phyloP scores from a whole-genome alignment of 495 filamentous ascomycete species.

The Pyrenopolyporus hunteri region DNA sequence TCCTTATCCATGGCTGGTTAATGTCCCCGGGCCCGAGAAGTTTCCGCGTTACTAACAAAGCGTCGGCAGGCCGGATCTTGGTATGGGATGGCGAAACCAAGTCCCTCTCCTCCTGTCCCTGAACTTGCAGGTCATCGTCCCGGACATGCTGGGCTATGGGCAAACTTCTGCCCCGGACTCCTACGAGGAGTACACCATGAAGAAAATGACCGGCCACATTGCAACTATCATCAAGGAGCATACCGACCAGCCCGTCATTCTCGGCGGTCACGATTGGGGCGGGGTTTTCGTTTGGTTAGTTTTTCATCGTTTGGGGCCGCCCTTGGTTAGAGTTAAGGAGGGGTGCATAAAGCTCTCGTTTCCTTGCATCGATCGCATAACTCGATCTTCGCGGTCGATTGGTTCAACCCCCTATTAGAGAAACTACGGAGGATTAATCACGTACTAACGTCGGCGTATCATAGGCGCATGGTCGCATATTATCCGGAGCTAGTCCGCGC shows the following conservation, averaged over 20 bases:
- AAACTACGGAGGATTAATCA: background rate
- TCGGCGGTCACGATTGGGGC: slow-evolving; percentile 91
- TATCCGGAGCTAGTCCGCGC: slow-evolving; percentile 72
- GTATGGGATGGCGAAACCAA: slow-evolving; percentile 79
- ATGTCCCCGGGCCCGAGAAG: slow-evolving; percentile 2
- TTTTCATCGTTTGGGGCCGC: background rate
- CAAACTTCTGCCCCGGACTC: slow-evolving; percentile 66
- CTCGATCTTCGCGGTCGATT: background rate
- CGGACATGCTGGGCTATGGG: slow-evolving; percentile 85
- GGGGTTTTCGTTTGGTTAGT: slow-evolving; percentile 55
- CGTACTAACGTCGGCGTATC: background rate
- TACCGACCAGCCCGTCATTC: slow-evolving; percentile 51
- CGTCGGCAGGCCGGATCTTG: slow-evolving; percentile 61
- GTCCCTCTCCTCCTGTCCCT: slow-evolving; percentile 75
- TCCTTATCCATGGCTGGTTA: slow-evolving; percentile 66
- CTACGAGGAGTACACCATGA: slow-evolving; percentile 66
- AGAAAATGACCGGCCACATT: slow-evolving; percentile 73
- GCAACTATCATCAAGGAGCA: slow-evolving; percentile 60
- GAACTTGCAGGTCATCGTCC: slow-evolving; percentile 74
- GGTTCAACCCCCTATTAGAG: slow-evolving; percentile 42
- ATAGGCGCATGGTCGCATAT: slow-evolving; percentile 67
- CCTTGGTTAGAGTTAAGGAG: background rate
- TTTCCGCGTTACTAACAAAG: slow-evolving; percentile 49
- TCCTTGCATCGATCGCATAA: background rate
- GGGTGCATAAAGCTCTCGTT: background rate